These are phyloP conservation scores for Scytalidium lignicola DNA, from an alignment of 2,329 filamentous ascomycete genomes.

Conservation along the genomic window DNA sequence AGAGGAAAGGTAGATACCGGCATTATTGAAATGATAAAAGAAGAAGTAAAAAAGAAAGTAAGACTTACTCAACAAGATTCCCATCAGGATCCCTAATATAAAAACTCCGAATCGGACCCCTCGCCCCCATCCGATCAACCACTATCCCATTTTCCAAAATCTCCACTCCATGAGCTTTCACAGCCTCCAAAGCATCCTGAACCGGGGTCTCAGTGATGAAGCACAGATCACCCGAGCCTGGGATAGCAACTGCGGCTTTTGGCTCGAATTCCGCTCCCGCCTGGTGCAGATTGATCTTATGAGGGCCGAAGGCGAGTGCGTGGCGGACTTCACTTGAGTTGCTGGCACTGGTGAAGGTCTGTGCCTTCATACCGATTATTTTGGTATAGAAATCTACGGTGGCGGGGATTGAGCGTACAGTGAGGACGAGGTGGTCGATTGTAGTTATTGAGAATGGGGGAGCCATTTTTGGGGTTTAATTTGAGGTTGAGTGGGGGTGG, in stretches of 20 bases:
- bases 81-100: slow-evolving; percentile 58
- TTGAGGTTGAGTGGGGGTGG: too few species aligned
- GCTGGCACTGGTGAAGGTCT: slow-evolving; percentile 41
- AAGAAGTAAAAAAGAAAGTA: not conserved
- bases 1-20: too few species aligned
- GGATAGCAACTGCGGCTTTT: slow-evolving; percentile 47
- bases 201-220: slow-evolving; percentile 31
- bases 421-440: slow-evolving; percentile 58
- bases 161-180: slow-evolving; percentile 14
- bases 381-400: slow-evolving; percentile 51
- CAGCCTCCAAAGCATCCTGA: not conserved
- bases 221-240: slow-evolving; percentile 55
- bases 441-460: slow-evolving; percentile 30
- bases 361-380: slow-evolving; percentile 51
- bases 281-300: slow-evolving; percentile 59
- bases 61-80: slow-evolving; percentile 53
- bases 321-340: slow-evolving; percentile 36
- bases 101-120: slow-evolving; percentile 49
- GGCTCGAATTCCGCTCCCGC: slow-evolving; percentile 55
- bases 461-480: too few species aligned
- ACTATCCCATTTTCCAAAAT: slow-evolving; percentile 43
- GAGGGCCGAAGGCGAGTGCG: slow-evolving; percentile 50
- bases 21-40: too few species aligned
- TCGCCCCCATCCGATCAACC: slow-evolving; percentile 46
- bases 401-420: slow-evolving; percentile 43